These are phyloP conservation scores for Diutina sp. DNA, from an alignment of 1,139 yeast genomes.

Conservation along the genomic window DNA sequence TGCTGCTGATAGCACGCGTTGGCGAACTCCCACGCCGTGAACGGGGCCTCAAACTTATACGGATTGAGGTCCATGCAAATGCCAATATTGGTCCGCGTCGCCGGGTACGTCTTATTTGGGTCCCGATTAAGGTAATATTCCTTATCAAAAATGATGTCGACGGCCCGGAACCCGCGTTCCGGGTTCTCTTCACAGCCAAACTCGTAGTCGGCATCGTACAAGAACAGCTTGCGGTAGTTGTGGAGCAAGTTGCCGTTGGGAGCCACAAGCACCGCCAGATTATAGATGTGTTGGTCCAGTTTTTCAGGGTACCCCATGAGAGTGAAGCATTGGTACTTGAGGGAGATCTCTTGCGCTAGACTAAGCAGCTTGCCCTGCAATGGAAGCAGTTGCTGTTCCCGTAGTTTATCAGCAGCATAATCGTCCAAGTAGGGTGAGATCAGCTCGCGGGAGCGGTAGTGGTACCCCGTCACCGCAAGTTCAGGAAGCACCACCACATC, in stretches of 20 bases:
- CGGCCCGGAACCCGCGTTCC: conserved; percentile 13
- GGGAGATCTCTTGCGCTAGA: conserved; percentile 47
- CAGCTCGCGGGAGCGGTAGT: conserved; percentile 38
- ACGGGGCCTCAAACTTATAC: conserved; percentile 71
- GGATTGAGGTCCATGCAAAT: conserved; percentile 97
- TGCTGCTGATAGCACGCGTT: conserved; percentile 33
- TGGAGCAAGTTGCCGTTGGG: conserved; percentile 46
- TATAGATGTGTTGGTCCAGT: conserved; percentile 30
- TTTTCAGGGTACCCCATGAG: conserved; percentile 75
- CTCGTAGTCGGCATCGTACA: conserved; percentile 65
- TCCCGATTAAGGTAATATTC: conserved; percentile 11
- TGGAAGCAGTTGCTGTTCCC: conserved; percentile 6
- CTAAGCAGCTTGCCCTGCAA: conserved; percentile 32
- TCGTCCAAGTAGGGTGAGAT: conserved; percentile 49
- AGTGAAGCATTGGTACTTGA: conserved; percentile 46
- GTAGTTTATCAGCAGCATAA: background rate
- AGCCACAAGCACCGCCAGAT: conserved; percentile 57
- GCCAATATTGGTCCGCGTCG: conserved; percentile 45
- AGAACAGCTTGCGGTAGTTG: conserved; percentile 67
- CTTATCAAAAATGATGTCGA: conserved; percentile 23
- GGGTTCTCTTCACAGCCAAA: conserved; percentile 79
- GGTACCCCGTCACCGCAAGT: conserved; percentile 77
- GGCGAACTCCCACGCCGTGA: conserved; percentile 62
- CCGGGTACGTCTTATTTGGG: background rate
- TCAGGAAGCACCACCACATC: conserved; percentile 75